A percentile compares a stretch with the other conserved stretches of the same genome.
phyloP scores from a whole-genome alignment of 2,329 filamentous ascomycete genomes.

The Trichoderma sp. region DNA sequence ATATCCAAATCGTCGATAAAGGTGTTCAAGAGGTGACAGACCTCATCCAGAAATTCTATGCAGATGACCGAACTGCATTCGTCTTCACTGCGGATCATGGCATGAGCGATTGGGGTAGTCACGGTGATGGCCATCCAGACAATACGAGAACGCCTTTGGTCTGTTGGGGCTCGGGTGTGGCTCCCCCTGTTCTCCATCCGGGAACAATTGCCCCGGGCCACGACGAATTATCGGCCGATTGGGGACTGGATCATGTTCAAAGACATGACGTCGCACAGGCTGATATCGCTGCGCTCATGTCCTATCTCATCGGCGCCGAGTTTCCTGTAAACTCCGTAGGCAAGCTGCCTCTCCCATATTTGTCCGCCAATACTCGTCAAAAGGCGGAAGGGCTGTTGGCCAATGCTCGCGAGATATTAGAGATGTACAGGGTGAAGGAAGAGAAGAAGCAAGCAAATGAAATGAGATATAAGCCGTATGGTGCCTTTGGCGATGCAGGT shows the following conservation, averaged over 20 bases:
- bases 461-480: slow-evolving; percentile 74
- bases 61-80: slow-evolving; percentile 81
- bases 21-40: slow-evolving; percentile 82
- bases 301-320: slow-evolving; percentile 81
- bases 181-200: slow-evolving; percentile 62
- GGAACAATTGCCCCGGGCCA: slow-evolving; percentile 70
- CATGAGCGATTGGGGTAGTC: slow-evolving; percentile 99
- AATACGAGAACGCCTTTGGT: slow-evolving; percentile 94
- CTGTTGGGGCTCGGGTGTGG: slow-evolving; percentile 88
- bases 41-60: slow-evolving; percentile 82
- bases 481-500: slow-evolving; percentile 62
- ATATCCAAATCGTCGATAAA: slow-evolving; percentile 90
- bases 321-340: slow-evolving; percentile 97
- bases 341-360: slow-evolving; percentile 79
- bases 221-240: slow-evolving; percentile 87
- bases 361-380: slow-evolving; percentile 67
- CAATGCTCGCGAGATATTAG: slow-evolving; percentile 83
- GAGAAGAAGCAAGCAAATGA: slow-evolving; percentile 73
- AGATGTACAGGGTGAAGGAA: slow-evolving; percentile 97
- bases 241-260: slow-evolving; percentile 75
- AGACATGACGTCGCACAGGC: slow-evolving; percentile 92
- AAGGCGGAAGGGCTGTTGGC: slow-evolving; percentile 83
- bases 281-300: slow-evolving; percentile 93
- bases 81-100: slow-evolving; percentile 98
- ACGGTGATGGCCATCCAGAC: slow-evolving; percentile 95